Conservation (phyloP, 2,329 filamentous ascomycete species). For the Penicillium sp. region DNA sequence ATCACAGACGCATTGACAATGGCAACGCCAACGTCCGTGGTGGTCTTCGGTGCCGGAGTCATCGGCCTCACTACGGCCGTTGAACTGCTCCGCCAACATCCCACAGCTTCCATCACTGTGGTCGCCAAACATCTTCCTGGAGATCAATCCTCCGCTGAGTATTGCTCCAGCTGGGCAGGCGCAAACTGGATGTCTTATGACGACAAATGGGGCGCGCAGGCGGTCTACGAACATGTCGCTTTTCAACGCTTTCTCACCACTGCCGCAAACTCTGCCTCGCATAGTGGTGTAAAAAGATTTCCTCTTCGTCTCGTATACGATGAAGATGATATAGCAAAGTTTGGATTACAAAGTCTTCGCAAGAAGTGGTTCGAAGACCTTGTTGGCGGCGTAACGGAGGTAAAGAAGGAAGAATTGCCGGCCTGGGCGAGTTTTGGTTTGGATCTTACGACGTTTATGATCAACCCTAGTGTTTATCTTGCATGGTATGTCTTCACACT, state of each 20-base stretch:
- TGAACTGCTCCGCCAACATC: constrained; percentile 20
- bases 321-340: constrained; percentile 1
- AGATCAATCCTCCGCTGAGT: neutral
- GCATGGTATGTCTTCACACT: neutral
- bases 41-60: constrained; percentile 2
- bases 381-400: neutral
- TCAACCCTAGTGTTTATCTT: constrained; percentile 3
- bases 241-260: constrained; percentile 8
- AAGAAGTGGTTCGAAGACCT: constrained; percentile 4
- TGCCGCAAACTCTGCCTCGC: neutral
- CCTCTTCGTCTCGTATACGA: constrained; percentile 3
- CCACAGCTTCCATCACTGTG: constrained; percentile 20
- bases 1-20: neutral
- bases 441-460: constrained; percentile 10
- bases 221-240: constrained; percentile 5
- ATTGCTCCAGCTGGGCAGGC: constrained; percentile 3
- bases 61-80: constrained; percentile 2
- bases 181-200: constrained; percentile 8
- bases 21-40: neutral
- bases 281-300: constrained; percentile 7
- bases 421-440: neutral
- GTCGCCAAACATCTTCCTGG: constrained; percentile 15
- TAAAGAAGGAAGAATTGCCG: neutral
- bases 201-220: neutral
- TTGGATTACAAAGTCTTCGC: neutral